Base-by-base conservation (phyloP, 257 asterid genomes). In the Knoxia roxburghii region DNA sequence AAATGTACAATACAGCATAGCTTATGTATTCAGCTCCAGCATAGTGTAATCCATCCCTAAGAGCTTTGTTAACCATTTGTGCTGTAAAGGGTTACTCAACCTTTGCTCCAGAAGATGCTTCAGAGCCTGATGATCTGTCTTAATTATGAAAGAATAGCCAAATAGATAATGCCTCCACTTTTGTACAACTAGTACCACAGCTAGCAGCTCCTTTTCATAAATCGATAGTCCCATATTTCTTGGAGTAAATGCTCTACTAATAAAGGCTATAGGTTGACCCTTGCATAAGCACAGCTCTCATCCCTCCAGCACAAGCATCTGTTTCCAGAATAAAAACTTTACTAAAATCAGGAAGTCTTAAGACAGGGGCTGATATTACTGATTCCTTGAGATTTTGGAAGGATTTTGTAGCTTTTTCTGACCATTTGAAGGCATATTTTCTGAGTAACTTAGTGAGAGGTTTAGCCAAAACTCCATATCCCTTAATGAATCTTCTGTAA, bases 381-480 rank as follows among this genome's bases (percentile, higher is more conserved):
- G 17, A 7, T 0, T 1, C 3, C 4, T 55, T 55, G 0, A 27
- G 8, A 9, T 55, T 1, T 1, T 27, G 0, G 4, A 55, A 9
- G 0, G 39, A 0, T 0, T 3, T 17, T 0, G 39, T 27, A 5
- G 61, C 7, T 0, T 9, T 20, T 10, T 9, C 0, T 0, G 2
- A 4, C 61, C 61, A 55, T 0, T 0, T 3, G 7, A 55, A 55
- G 0, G 6, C 0, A 12, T 27, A 20, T 4, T 55, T 27, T 27
- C 7, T 55, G 0, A 55, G 9, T 1, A 55, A 10, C 4, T 55
- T 17, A 9, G 6, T 30, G 0, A 55, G 5, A 0, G n/a, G 37
- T 1, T 27, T 14, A 5, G 33, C 23, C 1, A 53, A 13, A 0
- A 55, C 20, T 12, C 61, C 39, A 55, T 27, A 55, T 0, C 7